These are phyloP conservation scores for Fusarium tupiense DNA, from an alignment of 2,329 filamentous ascomycete species.

Conservation along the genomic window DNA sequence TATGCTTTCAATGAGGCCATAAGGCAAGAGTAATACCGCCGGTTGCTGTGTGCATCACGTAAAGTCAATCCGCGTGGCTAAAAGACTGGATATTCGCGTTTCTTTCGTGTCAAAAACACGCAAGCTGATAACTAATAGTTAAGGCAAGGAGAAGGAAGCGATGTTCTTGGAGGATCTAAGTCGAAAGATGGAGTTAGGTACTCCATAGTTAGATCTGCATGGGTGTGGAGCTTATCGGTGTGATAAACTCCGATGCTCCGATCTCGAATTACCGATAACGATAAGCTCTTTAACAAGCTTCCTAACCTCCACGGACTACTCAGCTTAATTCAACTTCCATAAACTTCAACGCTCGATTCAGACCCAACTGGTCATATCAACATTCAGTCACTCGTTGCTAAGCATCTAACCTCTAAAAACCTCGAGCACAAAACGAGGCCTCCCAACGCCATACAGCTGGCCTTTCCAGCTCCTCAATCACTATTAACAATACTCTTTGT, in stretches of 20 bases:
- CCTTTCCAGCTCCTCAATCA: slow-evolving; percentile 10
- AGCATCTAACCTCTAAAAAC: no score
- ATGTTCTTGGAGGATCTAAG: background rate
- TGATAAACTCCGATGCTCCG: slow-evolving; percentile 27
- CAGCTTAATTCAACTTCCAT: background rate
- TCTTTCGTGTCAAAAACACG: background rate
- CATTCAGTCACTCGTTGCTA: background rate
- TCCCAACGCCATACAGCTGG: slow-evolving; percentile 1
- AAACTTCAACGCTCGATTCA: background rate
- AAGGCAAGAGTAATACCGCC: background rate
- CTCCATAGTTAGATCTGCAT: background rate
- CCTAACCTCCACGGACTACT: background rate
- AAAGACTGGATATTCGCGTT: no score
- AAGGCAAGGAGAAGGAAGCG: background rate
- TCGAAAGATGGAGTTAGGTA: background rate
- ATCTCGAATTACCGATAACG: slow-evolving; percentile 27
- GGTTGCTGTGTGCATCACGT: background rate
- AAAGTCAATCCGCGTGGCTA: no score
- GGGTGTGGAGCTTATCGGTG: slow-evolving; percentile 6
- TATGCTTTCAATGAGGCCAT: background rate
- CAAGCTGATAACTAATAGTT: background rate
- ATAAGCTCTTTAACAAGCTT: slow-evolving; percentile 27
- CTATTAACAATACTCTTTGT: slow-evolving; percentile 2
- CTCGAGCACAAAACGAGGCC: background rate
- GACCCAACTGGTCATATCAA: background rate